Evolutionary conservation across 23 red algal species (phyloP).

Genomic region (Agarophyton chilense): DNA sequence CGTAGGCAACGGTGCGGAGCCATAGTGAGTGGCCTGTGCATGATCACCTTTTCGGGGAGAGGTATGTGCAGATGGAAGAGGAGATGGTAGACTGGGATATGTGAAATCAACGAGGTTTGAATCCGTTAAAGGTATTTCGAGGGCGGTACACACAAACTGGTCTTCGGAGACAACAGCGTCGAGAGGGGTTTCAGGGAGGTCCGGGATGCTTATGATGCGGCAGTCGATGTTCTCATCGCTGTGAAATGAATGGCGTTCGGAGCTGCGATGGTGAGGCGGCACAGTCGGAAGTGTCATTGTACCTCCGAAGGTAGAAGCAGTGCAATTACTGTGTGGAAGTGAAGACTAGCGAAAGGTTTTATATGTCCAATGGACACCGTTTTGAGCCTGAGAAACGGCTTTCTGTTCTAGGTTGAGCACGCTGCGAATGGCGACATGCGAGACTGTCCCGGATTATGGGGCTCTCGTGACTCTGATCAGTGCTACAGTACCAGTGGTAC

Average conservation of each 20-base stretch:
- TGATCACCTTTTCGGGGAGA: background rate
- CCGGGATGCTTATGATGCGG: slow-evolving; percentile 57
- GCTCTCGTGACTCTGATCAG: no score
- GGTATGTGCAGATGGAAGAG: background rate
- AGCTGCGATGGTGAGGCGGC: background rate
- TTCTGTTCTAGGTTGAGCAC: no score
- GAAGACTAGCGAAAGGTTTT: no score
- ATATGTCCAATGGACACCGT: no score
- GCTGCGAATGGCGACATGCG: no score
- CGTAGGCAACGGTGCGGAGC: background rate
- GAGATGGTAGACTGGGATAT: background rate
- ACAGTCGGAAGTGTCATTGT: background rate
- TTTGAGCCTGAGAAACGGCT: no score
- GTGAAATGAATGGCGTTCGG: background rate
- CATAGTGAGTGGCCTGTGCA: background rate
- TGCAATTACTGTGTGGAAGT: background rate
- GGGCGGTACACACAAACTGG: slow-evolving; percentile 15
- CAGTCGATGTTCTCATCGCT: slow-evolving; percentile 66
- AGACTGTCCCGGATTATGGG: no score
- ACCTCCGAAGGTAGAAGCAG: no score
- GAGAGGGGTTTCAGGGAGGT: slow-evolving; percentile 8
- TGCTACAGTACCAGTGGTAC: no score
- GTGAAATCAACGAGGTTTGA: background rate
- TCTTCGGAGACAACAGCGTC: background rate
- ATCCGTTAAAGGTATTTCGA: background rate